Conservation (phyloP, 176 grass and related monocot species). For the Olyra latifolia region DNA sequence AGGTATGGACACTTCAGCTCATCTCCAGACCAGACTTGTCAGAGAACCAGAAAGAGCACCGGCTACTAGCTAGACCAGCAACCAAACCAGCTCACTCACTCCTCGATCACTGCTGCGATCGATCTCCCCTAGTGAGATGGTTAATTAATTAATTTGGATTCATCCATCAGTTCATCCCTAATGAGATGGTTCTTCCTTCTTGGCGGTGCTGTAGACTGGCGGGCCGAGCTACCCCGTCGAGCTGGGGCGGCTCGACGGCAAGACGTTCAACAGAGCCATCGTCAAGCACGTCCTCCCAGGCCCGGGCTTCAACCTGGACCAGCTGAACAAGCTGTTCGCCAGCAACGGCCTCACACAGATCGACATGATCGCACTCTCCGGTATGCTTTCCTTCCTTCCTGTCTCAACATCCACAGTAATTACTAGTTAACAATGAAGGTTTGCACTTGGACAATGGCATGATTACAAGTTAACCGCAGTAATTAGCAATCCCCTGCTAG, state of each 20-base stretch:
- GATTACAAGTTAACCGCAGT: not conserved
- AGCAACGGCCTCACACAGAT: conserved; percentile 70
- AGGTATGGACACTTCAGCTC: too few relatives aligned
- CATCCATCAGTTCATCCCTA: too few relatives aligned
- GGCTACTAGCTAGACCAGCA: too few relatives aligned
- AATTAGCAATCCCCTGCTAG: not conserved
- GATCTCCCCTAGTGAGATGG: too few relatives aligned
- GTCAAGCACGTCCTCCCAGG: conserved; percentile 78
- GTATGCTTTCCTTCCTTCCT: not conserved
- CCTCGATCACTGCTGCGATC: too few relatives aligned
- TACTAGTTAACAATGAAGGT: too few relatives aligned
- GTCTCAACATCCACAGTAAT: not conserved
- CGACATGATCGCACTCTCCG: conserved; percentile 81
- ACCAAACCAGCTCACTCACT: too few relatives aligned
- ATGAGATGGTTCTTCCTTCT: not conserved
- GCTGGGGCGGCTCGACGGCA: conserved; percentile 72
- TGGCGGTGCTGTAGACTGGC: conserved; percentile 30
- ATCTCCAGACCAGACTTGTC: too few relatives aligned
- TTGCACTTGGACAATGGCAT: too few relatives aligned
- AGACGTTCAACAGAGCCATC: conserved; percentile 55
- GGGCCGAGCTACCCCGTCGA: conserved; percentile 68
- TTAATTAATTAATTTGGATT: not conserved
- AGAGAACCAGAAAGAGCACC: too few relatives aligned
- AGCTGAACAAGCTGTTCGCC: conserved; percentile 65
- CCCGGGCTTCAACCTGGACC: conserved; percentile 63